Conservation (phyloP, 1,284 basidiomycete genomes). For the Agroathelia rolfsii region DNA sequence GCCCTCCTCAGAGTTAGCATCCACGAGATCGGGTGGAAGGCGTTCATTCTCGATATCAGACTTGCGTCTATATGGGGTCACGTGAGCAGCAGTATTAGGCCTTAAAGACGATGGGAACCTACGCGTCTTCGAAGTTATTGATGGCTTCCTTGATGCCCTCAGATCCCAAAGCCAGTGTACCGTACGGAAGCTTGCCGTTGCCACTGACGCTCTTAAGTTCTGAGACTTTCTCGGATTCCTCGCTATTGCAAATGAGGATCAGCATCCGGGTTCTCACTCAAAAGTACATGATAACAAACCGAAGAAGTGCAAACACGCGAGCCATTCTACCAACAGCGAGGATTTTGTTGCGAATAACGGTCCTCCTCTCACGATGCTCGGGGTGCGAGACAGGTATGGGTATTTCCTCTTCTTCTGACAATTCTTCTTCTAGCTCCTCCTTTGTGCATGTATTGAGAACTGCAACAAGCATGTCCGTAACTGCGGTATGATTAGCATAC, state of each 20-base stretch:
- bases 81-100: too few relatives aligned
- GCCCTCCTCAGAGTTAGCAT: slow-evolving; percentile 72
- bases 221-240: slow-evolving; percentile 96
- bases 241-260: too few relatives aligned
- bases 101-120: slow-evolving; percentile 34
- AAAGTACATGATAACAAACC: slow-evolving; percentile 39
- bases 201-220: slow-evolving; percentile 90
- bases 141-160: slow-evolving; percentile 97
- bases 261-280: too few relatives aligned
- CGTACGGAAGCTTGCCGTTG: slow-evolving; percentile 74
- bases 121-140: slow-evolving; percentile 92
- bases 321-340: slow-evolving; percentile 96
- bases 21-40: slow-evolving; percentile 89
- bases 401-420: slow-evolving; percentile 52
- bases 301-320: slow-evolving; percentile 89
- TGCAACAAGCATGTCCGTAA: slow-evolving; percentile 93
- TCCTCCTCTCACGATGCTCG: slow-evolving; percentile 69
- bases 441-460: slow-evolving; percentile 91
- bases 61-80: slow-evolving; percentile 56
- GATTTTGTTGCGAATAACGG: slow-evolving; percentile 96
- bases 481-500: too few relatives aligned
- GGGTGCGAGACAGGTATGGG: slow-evolving; percentile 22
- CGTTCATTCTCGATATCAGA: slow-evolving; percentile 99
- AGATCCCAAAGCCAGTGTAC: slow-evolving; percentile 79
- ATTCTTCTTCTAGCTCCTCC: slow-evolving; percentile 92